Conservation (phyloP, 352 stramenopile species). For the Thalassiosira allenii region DNA sequence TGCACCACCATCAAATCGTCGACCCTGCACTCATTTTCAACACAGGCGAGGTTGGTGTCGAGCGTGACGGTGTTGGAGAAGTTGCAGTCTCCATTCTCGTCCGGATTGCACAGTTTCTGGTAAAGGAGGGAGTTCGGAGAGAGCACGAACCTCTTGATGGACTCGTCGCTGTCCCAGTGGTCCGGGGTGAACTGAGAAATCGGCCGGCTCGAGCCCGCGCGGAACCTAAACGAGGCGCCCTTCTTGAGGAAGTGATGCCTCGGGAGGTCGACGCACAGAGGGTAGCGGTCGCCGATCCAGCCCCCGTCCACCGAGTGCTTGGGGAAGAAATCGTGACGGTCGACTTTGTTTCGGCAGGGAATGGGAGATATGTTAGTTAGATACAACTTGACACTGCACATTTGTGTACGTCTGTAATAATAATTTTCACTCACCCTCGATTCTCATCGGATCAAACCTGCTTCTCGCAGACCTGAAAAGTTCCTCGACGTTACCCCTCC, state of each 20-base stretch:
- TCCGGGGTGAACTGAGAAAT: conserved; percentile 20
- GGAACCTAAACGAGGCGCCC: conserved; percentile 64
- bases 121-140: conserved; percentile 29
- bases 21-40: conserved; percentile 54
- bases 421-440: too few species aligned
- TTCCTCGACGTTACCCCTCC: conserved; percentile 14
- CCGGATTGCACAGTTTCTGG: conserved; percentile 37
- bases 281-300: conserved; percentile 70
- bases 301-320: conserved; percentile 55
- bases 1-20: conserved; percentile 58
- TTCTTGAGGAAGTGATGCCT: conserved; percentile 50
- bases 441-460: conserved; percentile 66
- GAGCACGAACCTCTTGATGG: conserved; percentile 23
- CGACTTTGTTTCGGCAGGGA: too few species aligned
- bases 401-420: too few species aligned
- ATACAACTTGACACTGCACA: too few species aligned
- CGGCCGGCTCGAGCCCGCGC: conserved; percentile 25
- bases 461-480: conserved; percentile 9
- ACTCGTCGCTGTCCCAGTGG: conserved; percentile 19
- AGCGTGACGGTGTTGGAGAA: conserved; percentile 39
- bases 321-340: conserved; percentile 65
- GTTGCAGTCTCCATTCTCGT: conserved; percentile 30
- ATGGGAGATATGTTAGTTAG: too few species aligned
- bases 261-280: conserved; percentile 67
- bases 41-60: conserved; percentile 40